Percentiles rank a stretch among this genome's conserved stretches.
Evolutionary conservation across 148 eudicot genomes (phyloP).

Genomic region (Fagopyrum homotropicum): DNA sequence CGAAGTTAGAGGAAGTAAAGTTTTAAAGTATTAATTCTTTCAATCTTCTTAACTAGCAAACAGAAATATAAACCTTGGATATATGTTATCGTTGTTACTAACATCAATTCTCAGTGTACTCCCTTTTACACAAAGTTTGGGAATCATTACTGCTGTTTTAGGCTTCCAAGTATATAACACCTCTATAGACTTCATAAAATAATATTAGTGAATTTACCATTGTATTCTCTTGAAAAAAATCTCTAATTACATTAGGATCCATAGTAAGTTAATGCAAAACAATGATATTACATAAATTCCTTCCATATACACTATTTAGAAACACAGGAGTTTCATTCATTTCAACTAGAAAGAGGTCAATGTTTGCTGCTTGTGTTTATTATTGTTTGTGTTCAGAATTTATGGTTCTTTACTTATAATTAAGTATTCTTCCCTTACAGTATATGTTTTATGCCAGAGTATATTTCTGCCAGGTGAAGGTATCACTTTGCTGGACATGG

Average conservation of each 20-base stretch:
- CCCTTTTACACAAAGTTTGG: neutral
- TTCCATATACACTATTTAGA: neutral
- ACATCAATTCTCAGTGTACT: neutral
- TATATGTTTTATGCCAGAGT: slow-evolving; percentile 30
- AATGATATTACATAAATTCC: neutral
- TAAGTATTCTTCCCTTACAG: neutral
- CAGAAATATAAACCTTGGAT: neutral
- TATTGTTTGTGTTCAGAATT: neutral
- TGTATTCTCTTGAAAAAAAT: neutral
- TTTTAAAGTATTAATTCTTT: no score
- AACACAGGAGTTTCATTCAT: neutral
- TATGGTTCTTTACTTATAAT: neutral
- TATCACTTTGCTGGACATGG: slow-evolving; percentile 68
- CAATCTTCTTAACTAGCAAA: no score
- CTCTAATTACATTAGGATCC: neutral
- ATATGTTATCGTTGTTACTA: neutral
- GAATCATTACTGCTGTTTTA: neutral
- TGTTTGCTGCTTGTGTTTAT: neutral
- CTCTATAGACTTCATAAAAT: neutral
- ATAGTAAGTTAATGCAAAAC: no score
- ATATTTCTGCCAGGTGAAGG: slow-evolving; percentile 67
- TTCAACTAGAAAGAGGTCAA: neutral
- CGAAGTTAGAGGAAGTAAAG: no score
- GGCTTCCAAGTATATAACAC: neutral
- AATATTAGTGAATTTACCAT: neutral